phyloP scores from a whole-genome alignment of 2,329 filamentous ascomycete species.

The Fusarium tanahbumbuense region DNA sequence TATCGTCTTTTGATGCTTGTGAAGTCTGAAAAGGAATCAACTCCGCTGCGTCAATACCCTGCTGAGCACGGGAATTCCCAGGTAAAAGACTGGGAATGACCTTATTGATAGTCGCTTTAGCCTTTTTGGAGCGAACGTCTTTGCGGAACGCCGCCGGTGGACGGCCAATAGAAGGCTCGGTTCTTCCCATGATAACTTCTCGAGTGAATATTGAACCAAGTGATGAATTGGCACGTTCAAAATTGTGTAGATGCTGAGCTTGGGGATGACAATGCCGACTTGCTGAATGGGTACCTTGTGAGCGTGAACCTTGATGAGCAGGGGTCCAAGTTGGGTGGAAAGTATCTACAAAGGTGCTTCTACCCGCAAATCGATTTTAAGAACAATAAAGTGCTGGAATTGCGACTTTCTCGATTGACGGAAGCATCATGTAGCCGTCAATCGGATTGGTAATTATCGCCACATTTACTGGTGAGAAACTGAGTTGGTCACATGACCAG shows the following conservation, averaged over 20 bases:
- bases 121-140: constrained; percentile 64
- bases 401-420: no score
- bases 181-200: constrained; percentile 37
- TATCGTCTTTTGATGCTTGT: neutral
- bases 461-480: neutral
- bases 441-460: neutral
- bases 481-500: constrained; percentile 8
- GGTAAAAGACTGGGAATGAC: constrained; percentile 67
- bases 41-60: constrained; percentile 64
- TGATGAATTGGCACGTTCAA: neutral
- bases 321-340: rapidly evolving
- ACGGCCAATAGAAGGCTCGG: constrained; percentile 40
- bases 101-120: constrained; percentile 68
- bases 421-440: neutral
- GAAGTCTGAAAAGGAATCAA: constrained; percentile 44
- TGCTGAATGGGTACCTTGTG: neutral
- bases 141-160: constrained; percentile 44
- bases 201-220: rapidly evolving
- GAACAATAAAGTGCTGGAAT: rapidly evolving
- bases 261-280: neutral
- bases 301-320: constrained; percentile 22
- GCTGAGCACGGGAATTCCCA: constrained; percentile 65
- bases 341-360: constrained; percentile 17
- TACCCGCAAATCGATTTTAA: rapidly evolving
- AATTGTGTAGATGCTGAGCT: neutral